Conservation (phyloP, 345 rosid genomes). For the Citrus maxima region DNA sequence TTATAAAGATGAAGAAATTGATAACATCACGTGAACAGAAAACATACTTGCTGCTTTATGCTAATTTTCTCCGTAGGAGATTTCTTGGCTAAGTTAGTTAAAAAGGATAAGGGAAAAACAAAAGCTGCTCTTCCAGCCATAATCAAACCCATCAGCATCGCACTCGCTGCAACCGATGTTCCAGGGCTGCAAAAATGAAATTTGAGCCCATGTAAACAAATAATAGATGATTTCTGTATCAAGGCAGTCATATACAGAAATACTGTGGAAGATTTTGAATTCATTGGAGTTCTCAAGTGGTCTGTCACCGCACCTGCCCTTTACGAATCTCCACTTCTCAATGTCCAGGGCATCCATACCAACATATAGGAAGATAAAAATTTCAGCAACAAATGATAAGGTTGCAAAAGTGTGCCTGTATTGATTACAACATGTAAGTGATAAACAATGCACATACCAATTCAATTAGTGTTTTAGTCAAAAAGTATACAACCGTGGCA, state of each 20-base stretch:
- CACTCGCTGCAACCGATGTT: conserved; percentile 84
- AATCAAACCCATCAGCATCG: conserved; percentile 65
- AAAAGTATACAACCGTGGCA: neutral
- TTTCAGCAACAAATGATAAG: conserved; percentile 90
- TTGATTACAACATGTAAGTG: conserved; percentile 5
- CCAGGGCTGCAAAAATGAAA: conserved; percentile 56
- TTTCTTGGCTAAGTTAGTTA: conserved; percentile 82
- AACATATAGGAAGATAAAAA: conserved; percentile 88
- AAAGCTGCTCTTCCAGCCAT: conserved; percentile 96
- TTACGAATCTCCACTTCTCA: conserved; percentile 92
- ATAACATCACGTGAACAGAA: neutral
- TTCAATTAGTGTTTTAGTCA: neutral
- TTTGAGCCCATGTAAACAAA: neutral
- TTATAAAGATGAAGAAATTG: neutral
- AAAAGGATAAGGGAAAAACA: conserved; percentile 85
- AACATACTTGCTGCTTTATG: conserved; percentile 75
- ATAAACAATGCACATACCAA: conserved; percentile 12
- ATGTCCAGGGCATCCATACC: conserved; percentile 99
- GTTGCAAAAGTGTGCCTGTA: conserved; percentile 98
- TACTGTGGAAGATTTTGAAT: neutral
- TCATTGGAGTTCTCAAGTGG: neutral
- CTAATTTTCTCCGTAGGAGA: conserved; percentile 54
- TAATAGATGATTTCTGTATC: neutral
- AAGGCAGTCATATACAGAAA: neutral
- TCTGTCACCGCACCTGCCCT: conserved; percentile 45